These are phyloP conservation scores for Lactarius evosmus DNA, from an alignment of 768 basidiomycete species.

Conservation along the genomic window DNA sequence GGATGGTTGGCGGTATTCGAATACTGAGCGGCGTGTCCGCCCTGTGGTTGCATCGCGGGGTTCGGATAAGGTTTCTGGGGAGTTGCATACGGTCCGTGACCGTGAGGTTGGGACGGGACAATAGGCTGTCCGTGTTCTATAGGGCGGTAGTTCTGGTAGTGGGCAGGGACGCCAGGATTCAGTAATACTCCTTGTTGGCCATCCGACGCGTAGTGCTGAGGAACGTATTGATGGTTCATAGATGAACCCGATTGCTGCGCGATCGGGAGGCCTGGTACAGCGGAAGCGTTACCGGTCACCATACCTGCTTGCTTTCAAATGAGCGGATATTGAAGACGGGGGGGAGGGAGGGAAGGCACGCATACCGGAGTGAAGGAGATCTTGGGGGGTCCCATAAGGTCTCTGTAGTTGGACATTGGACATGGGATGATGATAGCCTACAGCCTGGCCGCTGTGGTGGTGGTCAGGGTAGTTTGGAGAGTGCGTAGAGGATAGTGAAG, in stretches of 20 bases:
- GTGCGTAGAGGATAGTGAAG: slow-evolving; percentile 13
- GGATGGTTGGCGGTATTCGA: slow-evolving; percentile 26
- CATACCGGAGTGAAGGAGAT: slow-evolving; percentile 15
- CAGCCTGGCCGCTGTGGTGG: slow-evolving; percentile 9
- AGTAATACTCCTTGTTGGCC: slow-evolving; percentile 16
- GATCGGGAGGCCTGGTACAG: slow-evolving; percentile 9
- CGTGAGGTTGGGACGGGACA: slow-evolving; percentile 24
- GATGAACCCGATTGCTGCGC: slow-evolving; percentile 22
- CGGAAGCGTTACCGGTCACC: slow-evolving; percentile 2
- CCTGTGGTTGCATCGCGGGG: slow-evolving; percentile 20
- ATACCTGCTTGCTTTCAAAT: slow-evolving; percentile 2
- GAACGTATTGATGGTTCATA: slow-evolving; percentile 12
- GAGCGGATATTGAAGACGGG: slow-evolving; percentile 1
- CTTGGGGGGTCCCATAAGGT: slow-evolving; percentile 18
- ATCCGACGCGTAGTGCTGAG: slow-evolving; percentile 19
- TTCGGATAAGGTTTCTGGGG: slow-evolving; percentile 20
- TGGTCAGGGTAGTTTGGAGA: slow-evolving; percentile 12
- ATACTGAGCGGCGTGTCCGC: slow-evolving; percentile 16
- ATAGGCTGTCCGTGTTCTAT: slow-evolving; percentile 25
- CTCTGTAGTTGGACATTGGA: slow-evolving; percentile 15
- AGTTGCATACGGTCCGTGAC: not conserved
- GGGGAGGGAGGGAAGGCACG: not conserved
- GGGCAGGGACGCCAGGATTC: slow-evolving; percentile 24
- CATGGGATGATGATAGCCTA: slow-evolving; percentile 11
- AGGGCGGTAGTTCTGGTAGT: slow-evolving; percentile 25